Base-by-base conservation (phyloP, 495 filamentous ascomycete genomes). In the Aspergillus bridgeri region DNA sequence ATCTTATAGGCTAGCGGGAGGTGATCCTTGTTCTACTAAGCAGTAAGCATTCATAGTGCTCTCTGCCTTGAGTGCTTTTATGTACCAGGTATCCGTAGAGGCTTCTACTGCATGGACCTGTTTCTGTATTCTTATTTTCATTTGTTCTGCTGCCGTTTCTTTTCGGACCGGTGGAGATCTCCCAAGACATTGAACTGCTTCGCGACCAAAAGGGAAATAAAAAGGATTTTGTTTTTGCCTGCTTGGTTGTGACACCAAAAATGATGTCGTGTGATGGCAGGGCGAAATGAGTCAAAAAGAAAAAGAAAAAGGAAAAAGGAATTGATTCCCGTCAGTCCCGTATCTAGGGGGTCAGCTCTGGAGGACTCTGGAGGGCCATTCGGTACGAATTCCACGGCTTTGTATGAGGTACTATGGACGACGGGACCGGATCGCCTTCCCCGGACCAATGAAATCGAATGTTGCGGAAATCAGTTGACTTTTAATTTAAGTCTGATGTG, bases 361-460 rank as follows among this genome's bases (percentile, higher is more conserved):
- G n/a, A n/a, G n/a, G n/a, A n/a, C n/a, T n/a, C n/a, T n/a, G 53
- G 23, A 42, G 15, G 49, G 42, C 25, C 3, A 23, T 5, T n/a
- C 6, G 48, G 23, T 50, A 51, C 17, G 22, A 43, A 48, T 13
- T 43, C 54, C 54, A 38, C 53, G 54, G 54, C 54, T 50, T 43
- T 56, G 55, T 57, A n/a, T n/a, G n/a, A n/a, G n/a, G n/a, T n/a
- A 27, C 55, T 25, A 23, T 50, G 48, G 45, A 15, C 4, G n/a
- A 9, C 29, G 51, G 57, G 29, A 48, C 25, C 57, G 57, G 57
- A 23, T 33, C 3, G 3, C 17, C 13, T 49, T 50, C 57, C 57
- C 51, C 57, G 57, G 20, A 7, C 57, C 51, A 59, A 59, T 59
- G 5, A 58, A 22, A 6, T 20, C 45, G 11, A 20, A 3, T 15